phyloP scores from a whole-genome alignment of 2,329 filamentous ascomycete species.

The Aspergillus luchuensis region DNA sequence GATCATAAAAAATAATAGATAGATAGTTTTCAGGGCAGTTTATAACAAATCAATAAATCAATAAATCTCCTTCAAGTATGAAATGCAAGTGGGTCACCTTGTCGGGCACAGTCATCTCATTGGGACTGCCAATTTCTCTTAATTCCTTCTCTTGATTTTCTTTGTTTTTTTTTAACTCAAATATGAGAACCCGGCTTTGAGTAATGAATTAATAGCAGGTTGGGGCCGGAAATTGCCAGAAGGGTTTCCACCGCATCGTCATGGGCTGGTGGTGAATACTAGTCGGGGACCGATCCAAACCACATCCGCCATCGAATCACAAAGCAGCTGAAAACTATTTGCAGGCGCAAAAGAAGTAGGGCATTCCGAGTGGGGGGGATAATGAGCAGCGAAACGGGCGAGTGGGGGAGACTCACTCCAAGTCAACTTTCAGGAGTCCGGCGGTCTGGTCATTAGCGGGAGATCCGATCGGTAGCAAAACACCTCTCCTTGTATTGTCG shows the following conservation, averaged over 20 bases:
- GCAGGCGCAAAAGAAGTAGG: neutral
- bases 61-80: conserved; percentile 5
- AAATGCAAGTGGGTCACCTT: neutral
- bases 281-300: neutral
- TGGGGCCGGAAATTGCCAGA: conserved; percentile 3
- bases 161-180: neutral
- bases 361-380: conserved; percentile 15
- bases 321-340: neutral
- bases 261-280: neutral
- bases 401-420: conserved; percentile 4
- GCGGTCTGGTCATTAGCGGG: conserved; percentile 32
- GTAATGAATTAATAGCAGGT: neutral
- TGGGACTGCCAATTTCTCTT: neutral
- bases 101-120: neutral
- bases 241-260: conserved; percentile 1
- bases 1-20: neutral
- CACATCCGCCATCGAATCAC: neutral
- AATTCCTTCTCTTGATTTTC: neutral
- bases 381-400: conserved; percentile 16
- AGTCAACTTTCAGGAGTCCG: conserved; percentile 25
- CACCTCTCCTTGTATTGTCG: conserved; percentile 1
- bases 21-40: neutral
- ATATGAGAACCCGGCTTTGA: neutral
- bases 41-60: neutral
- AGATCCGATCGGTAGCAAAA: conserved; percentile 21